phyloP scores from a whole-genome alignment of 805 yeast genomes.

The Hyphopichia homilentoma region DNA sequence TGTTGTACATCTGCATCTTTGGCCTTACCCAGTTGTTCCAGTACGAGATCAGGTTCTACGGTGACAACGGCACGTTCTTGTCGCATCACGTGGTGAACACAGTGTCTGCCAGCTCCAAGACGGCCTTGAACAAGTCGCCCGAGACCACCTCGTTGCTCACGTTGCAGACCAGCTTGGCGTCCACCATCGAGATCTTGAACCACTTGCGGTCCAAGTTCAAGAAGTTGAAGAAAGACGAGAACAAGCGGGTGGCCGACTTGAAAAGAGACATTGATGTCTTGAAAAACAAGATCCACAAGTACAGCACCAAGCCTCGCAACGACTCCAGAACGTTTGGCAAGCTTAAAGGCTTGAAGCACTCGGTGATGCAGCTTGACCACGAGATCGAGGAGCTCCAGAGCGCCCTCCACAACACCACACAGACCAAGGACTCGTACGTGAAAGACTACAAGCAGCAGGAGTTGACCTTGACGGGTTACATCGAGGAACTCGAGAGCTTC shows the following conservation, averaged over 20 bases:
- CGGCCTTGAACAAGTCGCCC: constrained; percentile 21
- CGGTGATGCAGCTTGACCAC: constrained; percentile 33
- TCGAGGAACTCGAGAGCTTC: constrained; percentile 17
- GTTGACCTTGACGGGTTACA: constrained; percentile 13
- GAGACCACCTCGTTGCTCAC: constrained; percentile 26
- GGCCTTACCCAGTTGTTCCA: constrained; percentile 36
- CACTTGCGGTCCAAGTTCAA: constrained; percentile 20
- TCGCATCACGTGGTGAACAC: constrained; percentile 30
- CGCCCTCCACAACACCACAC: constrained; percentile 12
- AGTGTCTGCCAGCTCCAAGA: constrained; percentile 14
- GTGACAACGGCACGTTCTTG: constrained; percentile 4
- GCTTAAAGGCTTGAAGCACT: constrained; percentile 37
- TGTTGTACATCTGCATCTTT: constrained; percentile 22
- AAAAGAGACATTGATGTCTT: constrained; percentile 30
- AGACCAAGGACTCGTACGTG: constrained; percentile 8
- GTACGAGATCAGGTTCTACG: constrained; percentile 30
- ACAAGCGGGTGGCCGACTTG: constrained; percentile 28
- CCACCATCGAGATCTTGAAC: constrained; percentile 25
- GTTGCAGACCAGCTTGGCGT: constrained; percentile 27
- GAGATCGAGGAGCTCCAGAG: constrained; percentile 26
- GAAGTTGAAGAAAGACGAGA: constrained; percentile 36
- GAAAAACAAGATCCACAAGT: constrained; percentile 20
- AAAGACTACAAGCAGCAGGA: constrained; percentile 16
- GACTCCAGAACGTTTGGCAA: constrained; percentile 34
- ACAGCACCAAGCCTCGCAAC: constrained; percentile 16